A percentile compares a stretch with the other conserved stretches of the same genome.
These are phyloP conservation scores for Thalia dealbata DNA, from an alignment of 176 grass and related monocot genomes.

Conservation along the genomic window DNA sequence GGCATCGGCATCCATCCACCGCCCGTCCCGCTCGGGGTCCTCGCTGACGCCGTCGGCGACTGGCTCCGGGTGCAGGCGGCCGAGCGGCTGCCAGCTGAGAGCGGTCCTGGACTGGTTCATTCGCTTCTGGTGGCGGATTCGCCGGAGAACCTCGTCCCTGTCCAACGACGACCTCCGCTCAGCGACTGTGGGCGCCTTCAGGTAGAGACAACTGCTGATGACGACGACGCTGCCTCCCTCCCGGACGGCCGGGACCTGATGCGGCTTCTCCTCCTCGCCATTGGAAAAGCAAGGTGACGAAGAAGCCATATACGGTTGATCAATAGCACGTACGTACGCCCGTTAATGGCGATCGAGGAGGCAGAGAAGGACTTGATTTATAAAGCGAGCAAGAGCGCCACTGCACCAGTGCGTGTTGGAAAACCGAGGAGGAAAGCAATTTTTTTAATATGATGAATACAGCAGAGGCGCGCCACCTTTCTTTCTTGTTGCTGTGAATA, in stretches of 20 bases:
- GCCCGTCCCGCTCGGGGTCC: constrained; percentile 13
- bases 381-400: no score
- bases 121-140: constrained; percentile 63
- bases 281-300: no score
- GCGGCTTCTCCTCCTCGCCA: not conserved
- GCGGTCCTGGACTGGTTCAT: constrained; percentile 24
- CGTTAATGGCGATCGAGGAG: no score
- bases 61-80: not conserved
- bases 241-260: not conserved
- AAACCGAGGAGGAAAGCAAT: no score
- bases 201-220: constrained; percentile 35
- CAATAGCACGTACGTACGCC: no score
- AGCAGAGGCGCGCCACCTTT: no score
- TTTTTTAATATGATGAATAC: no score
- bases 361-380: no score
- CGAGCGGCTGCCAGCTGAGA: constrained; percentile 30
- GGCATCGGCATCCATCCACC: constrained; percentile 44
- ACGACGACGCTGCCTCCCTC: not conserved
- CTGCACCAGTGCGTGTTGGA: no score
- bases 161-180: constrained; percentile 29
- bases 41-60: not conserved
- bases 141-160: constrained; percentile 40
- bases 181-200: constrained; percentile 5
- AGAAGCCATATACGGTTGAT: no score
- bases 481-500: no score